Conservation (phyloP, 805 yeast genomes). For the Metschnikowia sp. region DNA sequence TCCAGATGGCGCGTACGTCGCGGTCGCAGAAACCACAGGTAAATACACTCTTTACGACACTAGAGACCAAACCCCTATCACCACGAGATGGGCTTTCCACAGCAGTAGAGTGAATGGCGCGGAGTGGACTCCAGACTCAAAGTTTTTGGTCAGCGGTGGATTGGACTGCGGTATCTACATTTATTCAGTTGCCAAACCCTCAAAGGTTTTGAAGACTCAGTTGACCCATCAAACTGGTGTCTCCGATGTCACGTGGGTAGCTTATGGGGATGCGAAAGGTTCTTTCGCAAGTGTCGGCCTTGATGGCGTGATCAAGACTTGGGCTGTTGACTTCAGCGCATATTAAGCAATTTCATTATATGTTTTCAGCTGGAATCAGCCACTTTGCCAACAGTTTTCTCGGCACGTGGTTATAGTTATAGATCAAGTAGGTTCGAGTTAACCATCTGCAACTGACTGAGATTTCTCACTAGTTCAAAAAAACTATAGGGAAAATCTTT, state of each 20-base stretch:
- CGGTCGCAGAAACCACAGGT: slow-evolving; percentile 85
- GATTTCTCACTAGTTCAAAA: too few species aligned
- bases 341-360: not conserved
- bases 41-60: slow-evolving; percentile 73
- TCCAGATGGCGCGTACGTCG: slow-evolving; percentile 63
- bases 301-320: slow-evolving; percentile 75
- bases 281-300: slow-evolving; percentile 68
- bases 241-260: slow-evolving; percentile 67
- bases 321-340: slow-evolving; percentile 47
- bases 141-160: slow-evolving; percentile 73
- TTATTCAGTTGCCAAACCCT: slow-evolving; percentile 76
- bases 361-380: too few species aligned
- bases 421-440: too few species aligned
- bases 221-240: slow-evolving; percentile 92
- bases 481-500: too few species aligned
- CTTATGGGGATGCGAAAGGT: slow-evolving; percentile 29
- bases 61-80: slow-evolving; percentile 51
- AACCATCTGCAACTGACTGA: too few species aligned
- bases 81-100: slow-evolving; percentile 96
- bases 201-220: slow-evolving; percentile 65
- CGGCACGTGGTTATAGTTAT: too few species aligned
- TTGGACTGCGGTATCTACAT: slow-evolving; percentile 78
- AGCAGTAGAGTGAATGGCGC: slow-evolving; percentile 76
- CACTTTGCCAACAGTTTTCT: too few species aligned
- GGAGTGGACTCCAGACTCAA: slow-evolving; percentile 74